Percentiles rank a stretch among this genome's conserved stretches.
Conservation (phyloP, 2,329 filamentous ascomycete genomes). For the Fusarium brevicatenulatum region DNA sequence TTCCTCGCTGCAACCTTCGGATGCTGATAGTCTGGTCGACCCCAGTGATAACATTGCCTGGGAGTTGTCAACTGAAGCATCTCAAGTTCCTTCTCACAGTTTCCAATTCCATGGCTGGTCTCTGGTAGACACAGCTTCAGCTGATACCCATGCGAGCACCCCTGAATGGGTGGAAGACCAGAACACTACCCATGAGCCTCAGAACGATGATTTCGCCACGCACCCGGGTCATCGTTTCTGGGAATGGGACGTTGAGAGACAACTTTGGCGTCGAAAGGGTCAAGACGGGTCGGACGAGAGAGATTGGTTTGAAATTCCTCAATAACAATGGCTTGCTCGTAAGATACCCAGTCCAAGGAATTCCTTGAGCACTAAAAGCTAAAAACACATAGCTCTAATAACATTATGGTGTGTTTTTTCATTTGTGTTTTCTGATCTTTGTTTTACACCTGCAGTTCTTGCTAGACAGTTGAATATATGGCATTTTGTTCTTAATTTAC, state of each 20-base stretch:
- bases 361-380: neutral
- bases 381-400: neutral
- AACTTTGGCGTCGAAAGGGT: constrained; percentile 16
- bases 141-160: neutral
- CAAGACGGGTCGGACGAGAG: constrained; percentile 1
- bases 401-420: neutral
- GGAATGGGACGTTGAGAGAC: constrained; percentile 20
- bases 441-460: neutral
- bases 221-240: constrained; percentile 19
- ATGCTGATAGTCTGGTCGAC: neutral
- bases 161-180: neutral
- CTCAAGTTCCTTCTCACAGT: neutral
- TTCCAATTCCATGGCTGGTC: neutral
- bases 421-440: neutral
- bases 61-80: neutral
- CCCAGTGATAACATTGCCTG: neutral
- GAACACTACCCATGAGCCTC: neutral
- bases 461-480: neutral
- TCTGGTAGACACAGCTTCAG: neutral
- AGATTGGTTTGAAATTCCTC: constrained; percentile 21
- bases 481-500: neutral
- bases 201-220: constrained; percentile 7
- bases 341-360: neutral
- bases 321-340: constrained; percentile 6
- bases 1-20: neutral